A percentile compares a stretch with the other conserved stretches of the same genome.
These are phyloP conservation scores for Metarhizium guizhouense DNA, from an alignment of 2,329 filamentous ascomycete species.

Conservation along the genomic window DNA sequence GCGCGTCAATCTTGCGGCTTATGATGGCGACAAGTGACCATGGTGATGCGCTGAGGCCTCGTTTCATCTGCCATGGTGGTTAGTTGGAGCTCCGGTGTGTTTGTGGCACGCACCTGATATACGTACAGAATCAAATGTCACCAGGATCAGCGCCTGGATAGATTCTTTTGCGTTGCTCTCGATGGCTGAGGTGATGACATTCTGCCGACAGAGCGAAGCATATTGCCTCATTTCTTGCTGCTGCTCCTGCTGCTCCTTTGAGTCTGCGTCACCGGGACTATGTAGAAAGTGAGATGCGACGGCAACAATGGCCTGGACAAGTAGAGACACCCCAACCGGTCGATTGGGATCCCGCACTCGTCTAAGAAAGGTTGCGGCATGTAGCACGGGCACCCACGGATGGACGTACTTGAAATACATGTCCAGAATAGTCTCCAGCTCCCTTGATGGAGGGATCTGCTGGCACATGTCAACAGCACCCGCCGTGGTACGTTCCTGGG, in stretches of 20 bases:
- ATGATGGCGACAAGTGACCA: too few relatives aligned
- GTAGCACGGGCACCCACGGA: constrained; percentile 5
- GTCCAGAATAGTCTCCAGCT: background rate
- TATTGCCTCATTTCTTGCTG: too few relatives aligned
- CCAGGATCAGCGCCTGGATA: constrained; percentile 6
- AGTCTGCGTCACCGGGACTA: background rate
- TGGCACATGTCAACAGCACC: background rate
- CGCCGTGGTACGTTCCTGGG: too few relatives aligned
- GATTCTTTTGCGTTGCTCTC: constrained; percentile 7
- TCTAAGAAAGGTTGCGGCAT: constrained; percentile 3
- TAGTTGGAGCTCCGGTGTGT: too few relatives aligned
- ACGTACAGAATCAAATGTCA: constrained; percentile 5
- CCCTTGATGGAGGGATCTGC: background rate
- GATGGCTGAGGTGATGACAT: constrained; percentile 1
- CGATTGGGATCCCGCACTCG: constrained; percentile 1
- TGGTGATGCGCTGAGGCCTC: too few relatives aligned
- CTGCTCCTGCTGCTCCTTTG: background rate
- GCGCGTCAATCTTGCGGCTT: too few relatives aligned
- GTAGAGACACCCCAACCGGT: background rate
- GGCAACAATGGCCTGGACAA: constrained; percentile 6
- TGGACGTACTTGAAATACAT: background rate
- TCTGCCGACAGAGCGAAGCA: background rate
- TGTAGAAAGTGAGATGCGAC: constrained; percentile 1
- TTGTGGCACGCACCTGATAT: too few relatives aligned
- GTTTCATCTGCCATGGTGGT: background rate